phyloP scores from a whole-genome alignment of 805 yeast species.

The Sugiyamaella lignohabitans region DNA sequence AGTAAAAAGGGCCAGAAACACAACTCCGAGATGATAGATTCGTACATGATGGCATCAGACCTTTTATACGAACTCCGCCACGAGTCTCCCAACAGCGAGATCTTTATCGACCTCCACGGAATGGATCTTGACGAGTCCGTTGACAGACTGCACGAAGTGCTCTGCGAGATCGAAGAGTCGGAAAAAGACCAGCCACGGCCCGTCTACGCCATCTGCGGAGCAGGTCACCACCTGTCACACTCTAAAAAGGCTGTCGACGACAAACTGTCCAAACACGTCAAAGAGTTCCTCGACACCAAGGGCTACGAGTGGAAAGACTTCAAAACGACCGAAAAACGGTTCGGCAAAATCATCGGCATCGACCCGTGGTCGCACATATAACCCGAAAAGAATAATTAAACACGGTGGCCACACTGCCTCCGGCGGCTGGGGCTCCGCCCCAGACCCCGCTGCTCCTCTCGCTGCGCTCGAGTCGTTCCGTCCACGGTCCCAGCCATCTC shows the following conservation, averaged over 20 bases:
- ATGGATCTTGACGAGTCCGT: conserved; percentile 31
- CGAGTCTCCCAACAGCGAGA: conserved; percentile 22
- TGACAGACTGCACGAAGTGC: conserved; percentile 25
- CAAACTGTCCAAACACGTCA: conserved; percentile 28
- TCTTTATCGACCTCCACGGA: conserved; percentile 33
- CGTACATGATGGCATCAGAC: conserved; percentile 24
- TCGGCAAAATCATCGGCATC: conserved; percentile 36
- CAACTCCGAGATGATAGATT: conserved; percentile 25
- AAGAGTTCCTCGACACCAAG: conserved; percentile 30
- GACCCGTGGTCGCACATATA: conserved; percentile 35
- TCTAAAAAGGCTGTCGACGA: conserved; percentile 24
- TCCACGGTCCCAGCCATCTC: too few relatives aligned
- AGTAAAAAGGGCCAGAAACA: conserved; percentile 31
- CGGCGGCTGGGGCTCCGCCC: neutral
- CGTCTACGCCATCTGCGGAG: conserved; percentile 30
- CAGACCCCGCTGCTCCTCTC: too few relatives aligned
- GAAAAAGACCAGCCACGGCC: conserved; percentile 21
- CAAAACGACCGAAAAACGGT: conserved; percentile 27
- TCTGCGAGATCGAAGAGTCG: conserved; percentile 21
- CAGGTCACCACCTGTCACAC: conserved; percentile 30
- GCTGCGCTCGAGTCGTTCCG: too few relatives aligned
- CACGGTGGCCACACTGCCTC: neutral
- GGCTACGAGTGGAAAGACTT: conserved; percentile 37
- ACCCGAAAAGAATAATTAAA: neutral
- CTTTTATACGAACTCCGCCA: conserved; percentile 23